Conservation (phyloP, 2,329 filamentous ascomycete genomes). For the Fusarium sp. region DNA sequence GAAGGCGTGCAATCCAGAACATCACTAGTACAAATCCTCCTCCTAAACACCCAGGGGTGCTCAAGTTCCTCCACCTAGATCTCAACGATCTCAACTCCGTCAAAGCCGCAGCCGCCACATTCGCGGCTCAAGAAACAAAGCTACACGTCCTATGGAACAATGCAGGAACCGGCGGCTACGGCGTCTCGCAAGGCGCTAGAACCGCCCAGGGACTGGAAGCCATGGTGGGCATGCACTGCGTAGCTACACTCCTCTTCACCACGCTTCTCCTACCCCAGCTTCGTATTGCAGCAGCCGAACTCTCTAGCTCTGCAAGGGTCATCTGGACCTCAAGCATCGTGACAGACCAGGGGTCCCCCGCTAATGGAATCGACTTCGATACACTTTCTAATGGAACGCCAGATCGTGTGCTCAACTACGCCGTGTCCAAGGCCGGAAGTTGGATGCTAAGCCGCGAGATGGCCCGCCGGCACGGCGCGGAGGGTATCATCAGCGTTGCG, state of each 20-base stretch:
- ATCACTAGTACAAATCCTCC: conserved; percentile 39
- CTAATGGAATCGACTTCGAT: conserved; percentile 50
- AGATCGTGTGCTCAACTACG: conserved; percentile 50
- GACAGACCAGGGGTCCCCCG: conserved; percentile 47
- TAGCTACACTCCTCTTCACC: conserved; percentile 55
- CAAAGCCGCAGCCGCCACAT: conserved; percentile 55
- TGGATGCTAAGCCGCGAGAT: conserved; percentile 53
- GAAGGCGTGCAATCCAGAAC: conserved; percentile 51
- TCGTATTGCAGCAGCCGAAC: conserved; percentile 44
- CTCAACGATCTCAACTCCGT: conserved; percentile 60
- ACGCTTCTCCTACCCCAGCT: conserved; percentile 54
- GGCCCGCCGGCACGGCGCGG: conserved; percentile 44
- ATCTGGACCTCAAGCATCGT: conserved; percentile 53
- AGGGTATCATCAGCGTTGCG: conserved; percentile 51
- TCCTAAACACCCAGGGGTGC: conserved; percentile 23
- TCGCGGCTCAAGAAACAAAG: conserved; percentile 55
- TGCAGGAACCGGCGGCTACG: conserved; percentile 43
- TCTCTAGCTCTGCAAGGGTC: conserved; percentile 48
- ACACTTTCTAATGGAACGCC: conserved; percentile 40
- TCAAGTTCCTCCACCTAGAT: conserved; percentile 57
- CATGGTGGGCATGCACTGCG: conserved; percentile 54
- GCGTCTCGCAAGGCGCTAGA: conserved; percentile 25
- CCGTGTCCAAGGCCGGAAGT: conserved; percentile 55
- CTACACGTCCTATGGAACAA: conserved; percentile 63
- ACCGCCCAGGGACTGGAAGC: conserved; percentile 53